These are phyloP conservation scores for Aechmea fasciata DNA, from an alignment of 176 grass and related monocot species.

Conservation along the genomic window DNA sequence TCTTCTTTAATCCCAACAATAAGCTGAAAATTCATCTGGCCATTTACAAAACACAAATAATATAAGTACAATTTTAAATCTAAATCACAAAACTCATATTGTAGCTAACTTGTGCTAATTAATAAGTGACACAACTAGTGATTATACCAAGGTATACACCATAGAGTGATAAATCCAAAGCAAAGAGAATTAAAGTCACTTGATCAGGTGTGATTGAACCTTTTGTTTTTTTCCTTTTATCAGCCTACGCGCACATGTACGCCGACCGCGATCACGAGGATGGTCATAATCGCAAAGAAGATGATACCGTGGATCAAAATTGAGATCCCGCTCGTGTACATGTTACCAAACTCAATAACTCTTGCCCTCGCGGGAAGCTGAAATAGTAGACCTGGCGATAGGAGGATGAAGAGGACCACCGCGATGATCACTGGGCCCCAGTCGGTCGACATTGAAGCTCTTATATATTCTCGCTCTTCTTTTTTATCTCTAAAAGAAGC, in stretches of 20 bases:
- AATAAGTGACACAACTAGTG: too few species aligned
- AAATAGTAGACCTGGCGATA: constrained; percentile 45
- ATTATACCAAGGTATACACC: too few species aligned
- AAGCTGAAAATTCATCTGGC: too few species aligned
- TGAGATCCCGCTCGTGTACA: constrained; percentile 44
- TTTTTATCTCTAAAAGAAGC: not conserved
- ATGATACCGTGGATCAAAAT: constrained; percentile 38
- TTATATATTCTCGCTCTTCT: not conserved
- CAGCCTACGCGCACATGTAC: constrained; percentile 30
- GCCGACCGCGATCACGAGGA: constrained; percentile 32
- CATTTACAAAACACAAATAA: too few species aligned
- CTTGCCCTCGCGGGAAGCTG: constrained; percentile 39
- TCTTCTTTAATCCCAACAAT: too few species aligned
- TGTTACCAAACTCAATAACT: constrained; percentile 41
- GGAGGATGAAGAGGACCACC: constrained; percentile 37
- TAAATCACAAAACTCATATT: too few species aligned
- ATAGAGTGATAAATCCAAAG: too few species aligned
- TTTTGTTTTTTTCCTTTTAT: not conserved
- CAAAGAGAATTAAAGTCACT: not conserved
- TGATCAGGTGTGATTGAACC: not conserved
- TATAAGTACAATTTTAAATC: too few species aligned
- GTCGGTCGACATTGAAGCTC: constrained; percentile 21
- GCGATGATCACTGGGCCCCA: constrained; percentile 46
- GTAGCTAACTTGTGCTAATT: too few species aligned
- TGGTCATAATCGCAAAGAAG: constrained; percentile 28